A percentile compares a stretch with the other conserved stretches of the same genome.
These are phyloP conservation scores for Zygotorulaspora florentina DNA, from an alignment of 805 yeast genomes.

Conservation along the genomic window DNA sequence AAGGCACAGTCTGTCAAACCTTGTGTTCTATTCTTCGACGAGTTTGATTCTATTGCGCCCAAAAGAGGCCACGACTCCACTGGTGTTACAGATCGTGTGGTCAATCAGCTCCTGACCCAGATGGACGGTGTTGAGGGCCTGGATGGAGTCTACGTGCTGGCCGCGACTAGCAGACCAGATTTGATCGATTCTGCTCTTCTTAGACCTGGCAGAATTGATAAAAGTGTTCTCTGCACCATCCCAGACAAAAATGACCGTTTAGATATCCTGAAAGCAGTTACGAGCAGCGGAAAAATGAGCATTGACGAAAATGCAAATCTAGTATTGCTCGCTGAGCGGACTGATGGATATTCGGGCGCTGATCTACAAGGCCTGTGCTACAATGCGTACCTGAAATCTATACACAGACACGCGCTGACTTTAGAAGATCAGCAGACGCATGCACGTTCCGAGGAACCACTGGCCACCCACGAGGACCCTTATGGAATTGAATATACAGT, in stretches of 20 bases:
- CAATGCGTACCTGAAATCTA: conserved; percentile 86
- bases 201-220: conserved; percentile 95
- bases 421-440: conserved; percentile 7
- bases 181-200: conserved; percentile 89
- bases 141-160: conserved; percentile 93
- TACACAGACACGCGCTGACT: conserved; percentile 59
- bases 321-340: conserved; percentile 47
- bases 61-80: conserved; percentile 97
- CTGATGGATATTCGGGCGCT: conserved; percentile 88
- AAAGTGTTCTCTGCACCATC: conserved; percentile 84
- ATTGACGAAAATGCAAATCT: conserved; percentile 49
- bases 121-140: conserved; percentile 99
- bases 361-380: conserved; percentile 90
- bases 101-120: conserved; percentile 92
- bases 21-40: conserved; percentile 88
- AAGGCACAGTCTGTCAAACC: conserved; percentile 94
- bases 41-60: conserved; percentile 95
- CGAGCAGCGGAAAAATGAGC: conserved; percentile 40
- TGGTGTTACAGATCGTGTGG: conserved; percentile 96
- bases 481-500: conserved; percentile 1
- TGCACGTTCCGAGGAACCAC: neutral
- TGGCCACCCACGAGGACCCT: neutral
- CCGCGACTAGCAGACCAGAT: conserved; percentile 96
- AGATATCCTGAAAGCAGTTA: conserved; percentile 51
- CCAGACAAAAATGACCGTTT: conserved; percentile 67